Base-by-base conservation (phyloP, 2,329 filamentous ascomycete genomes). In the Diaporthe citriasiana region DNA sequence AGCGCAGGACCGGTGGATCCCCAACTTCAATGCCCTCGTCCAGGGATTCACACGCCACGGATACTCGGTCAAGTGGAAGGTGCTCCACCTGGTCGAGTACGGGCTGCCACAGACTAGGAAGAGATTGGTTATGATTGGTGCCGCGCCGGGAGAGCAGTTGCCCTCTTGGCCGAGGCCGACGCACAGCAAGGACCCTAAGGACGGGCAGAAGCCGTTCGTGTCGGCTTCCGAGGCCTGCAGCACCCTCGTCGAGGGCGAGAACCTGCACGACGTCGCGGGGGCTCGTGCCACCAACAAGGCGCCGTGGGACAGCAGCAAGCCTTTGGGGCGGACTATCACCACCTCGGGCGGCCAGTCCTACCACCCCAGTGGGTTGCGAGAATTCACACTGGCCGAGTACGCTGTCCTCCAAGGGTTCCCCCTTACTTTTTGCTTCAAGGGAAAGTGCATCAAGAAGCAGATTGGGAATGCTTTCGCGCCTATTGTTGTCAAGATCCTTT, bases 401-500 rank as follows among this genome's bases (percentile, higher is more conserved):
- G 93, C 94, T 0, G 86, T 86, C 3, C 80, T 97, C 0, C 93
- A 95, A 76, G 92, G 91, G 0, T 97, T 97, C 70, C 93, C 93
- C 0, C 74, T 82, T 0, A 79, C 83, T 2, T 92, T 94, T 79
- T 80, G 81, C 0, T 95, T 96, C 78, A 75, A 83, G 0, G 83
- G 82, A 0, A 84, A 81, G 0, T 80, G 81, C 19, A 83, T 89
- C 22, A 88, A 88, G 77, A 88, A 85, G 76, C 93, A 95, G 80
- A 93, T 96, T 76, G 94, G 94, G 0, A 96, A 97, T 78, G 94
- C 94, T 0, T 94, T 96, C 22, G 93, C 94, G 0, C 90, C 93
- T 0, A 83, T 83, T 38, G 87, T 88, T 0, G 90, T 90, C 3
- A 82, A 82, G 35, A 81, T 86, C 0, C 78, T 91, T 0, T 90